Evolutionary conservation across 805 yeast species (phyloP).

Genomic region (Candida gorgasii): DNA sequence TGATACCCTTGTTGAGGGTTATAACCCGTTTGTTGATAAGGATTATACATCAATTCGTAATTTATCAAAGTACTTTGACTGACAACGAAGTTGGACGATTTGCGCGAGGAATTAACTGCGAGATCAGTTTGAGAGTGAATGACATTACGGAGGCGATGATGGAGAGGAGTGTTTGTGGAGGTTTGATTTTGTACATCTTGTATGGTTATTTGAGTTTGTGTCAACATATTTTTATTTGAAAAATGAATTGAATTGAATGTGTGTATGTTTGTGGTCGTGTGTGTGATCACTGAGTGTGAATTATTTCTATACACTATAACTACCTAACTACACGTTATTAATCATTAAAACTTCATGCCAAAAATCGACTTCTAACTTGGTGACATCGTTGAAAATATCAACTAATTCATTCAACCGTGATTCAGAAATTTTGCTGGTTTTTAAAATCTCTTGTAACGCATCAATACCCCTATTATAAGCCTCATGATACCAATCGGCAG

Average conservation of each 20-base stretch:
- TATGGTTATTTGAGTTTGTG: no score
- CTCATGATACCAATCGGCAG: constrained; percentile 54
- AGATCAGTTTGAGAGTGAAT: no score
- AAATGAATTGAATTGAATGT: no score
- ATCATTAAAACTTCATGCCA: constrained; percentile 55
- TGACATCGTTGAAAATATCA: constrained; percentile 59
- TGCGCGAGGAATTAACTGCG: not conserved
- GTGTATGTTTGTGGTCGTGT: not conserved
- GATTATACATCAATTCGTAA: constrained; percentile 36
- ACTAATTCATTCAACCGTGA: constrained; percentile 53
- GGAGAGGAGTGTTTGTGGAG: no score
- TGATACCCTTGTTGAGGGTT: constrained; percentile 29
- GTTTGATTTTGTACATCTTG: no score
- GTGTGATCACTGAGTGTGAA: no score
- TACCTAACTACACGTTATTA: not conserved
- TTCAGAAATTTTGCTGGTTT: constrained; percentile 31
- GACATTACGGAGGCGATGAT: not conserved
- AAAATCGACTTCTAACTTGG: constrained; percentile 61
- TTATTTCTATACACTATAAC: no score
- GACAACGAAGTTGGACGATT: not conserved
- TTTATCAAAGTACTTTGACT: not conserved
- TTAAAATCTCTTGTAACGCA: constrained; percentile 47
- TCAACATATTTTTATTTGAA: no score
- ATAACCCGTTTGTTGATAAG: constrained; percentile 28
- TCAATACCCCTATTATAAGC: constrained; percentile 54